Evolutionary conservation across 805 yeast genomes (phyloP).

Genomic region (Soucietia sequanensis): DNA sequence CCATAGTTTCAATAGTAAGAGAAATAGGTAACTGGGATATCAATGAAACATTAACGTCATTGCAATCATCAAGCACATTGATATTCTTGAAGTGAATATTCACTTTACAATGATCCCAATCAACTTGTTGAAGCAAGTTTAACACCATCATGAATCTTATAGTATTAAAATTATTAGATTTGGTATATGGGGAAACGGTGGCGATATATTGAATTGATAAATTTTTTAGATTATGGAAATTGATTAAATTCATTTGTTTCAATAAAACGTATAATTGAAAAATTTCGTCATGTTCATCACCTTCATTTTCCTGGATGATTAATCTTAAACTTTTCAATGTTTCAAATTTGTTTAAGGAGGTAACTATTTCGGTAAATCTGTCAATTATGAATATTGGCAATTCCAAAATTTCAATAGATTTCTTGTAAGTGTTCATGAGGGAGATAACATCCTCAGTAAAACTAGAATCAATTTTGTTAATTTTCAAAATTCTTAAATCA

Average conservation of each 20-base stretch:
- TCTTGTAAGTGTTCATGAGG: neutral
- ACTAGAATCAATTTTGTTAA: neutral
- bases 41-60: neutral
- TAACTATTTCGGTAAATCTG: no score
- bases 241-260: neutral
- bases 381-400: no score
- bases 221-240: neutral
- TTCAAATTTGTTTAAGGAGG: neutral
- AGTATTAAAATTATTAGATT: neutral
- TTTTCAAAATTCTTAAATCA: neutral
- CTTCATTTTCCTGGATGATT: neutral
- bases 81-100: neutral
- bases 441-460: neutral
- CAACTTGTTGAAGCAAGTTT: neutral
- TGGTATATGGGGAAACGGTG: neutral
- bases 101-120: constrained; percentile 1
- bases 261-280: neutral
- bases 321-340: neutral
- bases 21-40: neutral
- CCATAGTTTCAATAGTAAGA: neutral
- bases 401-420: neutral
- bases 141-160: constrained; percentile 2
- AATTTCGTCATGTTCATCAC: neutral
- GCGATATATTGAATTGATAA: neutral
- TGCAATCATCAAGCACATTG: neutral